phyloP scores from a whole-genome alignment of 2,329 filamentous ascomycete genomes.

The Pyrenophora graminea region DNA sequence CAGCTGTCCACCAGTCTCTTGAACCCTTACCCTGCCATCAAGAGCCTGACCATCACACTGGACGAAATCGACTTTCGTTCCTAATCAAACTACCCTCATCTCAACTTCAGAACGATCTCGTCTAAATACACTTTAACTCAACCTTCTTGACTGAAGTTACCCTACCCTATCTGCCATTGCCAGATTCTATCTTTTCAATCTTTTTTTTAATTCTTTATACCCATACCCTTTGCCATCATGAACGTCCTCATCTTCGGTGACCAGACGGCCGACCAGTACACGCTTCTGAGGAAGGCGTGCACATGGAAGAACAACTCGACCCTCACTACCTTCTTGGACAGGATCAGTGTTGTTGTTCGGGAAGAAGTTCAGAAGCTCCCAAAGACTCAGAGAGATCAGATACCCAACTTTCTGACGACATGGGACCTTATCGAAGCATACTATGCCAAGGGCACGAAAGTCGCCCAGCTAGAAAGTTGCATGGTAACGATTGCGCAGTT shows the following conservation, averaged over 20 bases:
- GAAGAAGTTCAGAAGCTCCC: slow-evolving; percentile 64
- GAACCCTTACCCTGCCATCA: slow-evolving; percentile 24
- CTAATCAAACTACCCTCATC: slow-evolving; percentile 15
- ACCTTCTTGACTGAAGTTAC: slow-evolving; percentile 5
- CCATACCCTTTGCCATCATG: slow-evolving; percentile 41
- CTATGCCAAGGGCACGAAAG: slow-evolving; percentile 60
- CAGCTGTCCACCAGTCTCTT: slow-evolving; percentile 32
- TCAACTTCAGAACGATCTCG: slow-evolving; percentile 7
- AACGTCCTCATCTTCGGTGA: slow-evolving; percentile 70
- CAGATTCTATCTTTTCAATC: slow-evolving; percentile 6
- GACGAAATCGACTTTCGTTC: slow-evolving; percentile 18
- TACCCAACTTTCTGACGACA: slow-evolving; percentile 66
- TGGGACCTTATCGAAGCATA: slow-evolving; percentile 69
- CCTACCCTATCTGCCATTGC: slow-evolving; percentile 10
- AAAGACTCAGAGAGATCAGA: slow-evolving; percentile 59
- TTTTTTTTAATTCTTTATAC: slow-evolving; percentile 31
- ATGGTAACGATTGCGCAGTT: slow-evolving; percentile 68
- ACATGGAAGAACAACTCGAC: slow-evolving; percentile 60
- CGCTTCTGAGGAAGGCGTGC: slow-evolving; percentile 58
- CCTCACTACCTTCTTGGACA: slow-evolving; percentile 65
- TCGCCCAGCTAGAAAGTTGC: slow-evolving; percentile 67
- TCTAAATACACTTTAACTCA: slow-evolving; percentile 2
- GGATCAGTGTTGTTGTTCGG: slow-evolving; percentile 61
- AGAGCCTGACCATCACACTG: slow-evolving; percentile 15
- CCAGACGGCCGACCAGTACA: slow-evolving; percentile 70